Evolutionary conservation across 1,284 basidiomycete genomes (phyloP).

Genomic region (Trametes sp.): DNA sequence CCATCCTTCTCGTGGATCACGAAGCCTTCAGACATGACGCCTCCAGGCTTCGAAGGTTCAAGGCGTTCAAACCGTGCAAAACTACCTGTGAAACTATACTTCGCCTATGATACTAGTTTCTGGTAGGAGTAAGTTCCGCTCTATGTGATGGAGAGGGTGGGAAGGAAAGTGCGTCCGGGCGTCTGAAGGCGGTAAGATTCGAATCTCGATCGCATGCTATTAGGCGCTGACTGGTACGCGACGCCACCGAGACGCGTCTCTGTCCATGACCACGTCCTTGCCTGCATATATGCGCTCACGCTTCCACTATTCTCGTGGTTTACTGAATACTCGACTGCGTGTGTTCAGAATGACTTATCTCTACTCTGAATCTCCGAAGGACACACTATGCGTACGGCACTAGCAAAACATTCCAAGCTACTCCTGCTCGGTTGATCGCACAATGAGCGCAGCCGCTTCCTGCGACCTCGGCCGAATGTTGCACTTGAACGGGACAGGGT

Average conservation of each 20-base stretch:
- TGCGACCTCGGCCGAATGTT: constrained; percentile 30
- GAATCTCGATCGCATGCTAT: not conserved
- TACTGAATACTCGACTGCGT: not conserved
- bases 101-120: too few relatives aligned
- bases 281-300: too few relatives aligned
- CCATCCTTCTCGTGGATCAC: constrained; percentile 30
- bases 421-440: constrained; percentile 2
- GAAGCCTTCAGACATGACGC: constrained; percentile 2
- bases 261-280: too few relatives aligned
- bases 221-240: not conserved
- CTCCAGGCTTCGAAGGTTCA: not conserved
- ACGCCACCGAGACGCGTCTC: too few relatives aligned
- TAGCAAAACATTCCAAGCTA: too few relatives aligned
- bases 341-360: too few relatives aligned
- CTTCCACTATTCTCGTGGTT: not conserved
- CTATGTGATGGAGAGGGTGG: not conserved
- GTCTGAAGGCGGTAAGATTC: not conserved
- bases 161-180: not conserved
- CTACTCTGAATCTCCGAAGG: too few relatives aligned
- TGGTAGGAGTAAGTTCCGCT: not conserved
- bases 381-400: too few relatives aligned
- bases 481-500: constrained; percentile 38
- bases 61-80: too few relatives aligned
- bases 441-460: constrained; percentile 30
- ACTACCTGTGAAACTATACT: too few relatives aligned